These are phyloP conservation scores for Phytophthora tentaculata DNA, from an alignment of 352 stramenopile genomes.

Conservation along the genomic window DNA sequence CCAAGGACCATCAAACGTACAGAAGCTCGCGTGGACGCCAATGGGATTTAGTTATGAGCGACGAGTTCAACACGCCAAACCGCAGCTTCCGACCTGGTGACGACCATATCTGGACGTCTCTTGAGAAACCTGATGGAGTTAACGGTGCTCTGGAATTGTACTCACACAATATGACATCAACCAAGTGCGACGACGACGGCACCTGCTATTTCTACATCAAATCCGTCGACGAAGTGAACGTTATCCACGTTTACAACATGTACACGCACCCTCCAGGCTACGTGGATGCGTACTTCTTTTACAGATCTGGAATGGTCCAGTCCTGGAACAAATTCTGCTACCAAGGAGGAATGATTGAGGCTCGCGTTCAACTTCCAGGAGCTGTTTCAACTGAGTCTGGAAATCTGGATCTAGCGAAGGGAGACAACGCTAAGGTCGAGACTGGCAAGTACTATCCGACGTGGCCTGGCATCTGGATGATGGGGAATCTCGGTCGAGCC, in stretches of 20 bases:
- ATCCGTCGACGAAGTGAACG: slow-evolving; percentile 38
- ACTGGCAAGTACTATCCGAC: slow-evolving; percentile 67
- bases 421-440: slow-evolving; percentile 41
- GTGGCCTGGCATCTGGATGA: slow-evolving; percentile 94
- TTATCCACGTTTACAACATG: slow-evolving; percentile 57
- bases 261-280: slow-evolving; percentile 56
- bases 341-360: slow-evolving; percentile 92
- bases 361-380: slow-evolving; percentile 88
- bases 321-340: slow-evolving; percentile 97
- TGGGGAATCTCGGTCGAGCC: slow-evolving; percentile 92
- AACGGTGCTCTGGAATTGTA: slow-evolving; percentile 92
- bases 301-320: slow-evolving; percentile 87
- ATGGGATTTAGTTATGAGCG: slow-evolving; percentile 90
- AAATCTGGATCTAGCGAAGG: slow-evolving; percentile 48
- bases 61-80: slow-evolving; percentile 93
- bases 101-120: slow-evolving; percentile 94
- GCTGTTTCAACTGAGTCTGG: slow-evolving; percentile 51
- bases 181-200: slow-evolving; percentile 44
- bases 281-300: slow-evolving; percentile 48
- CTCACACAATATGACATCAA: slow-evolving; percentile 77
- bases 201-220: slow-evolving; percentile 60
- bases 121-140: slow-evolving; percentile 93
- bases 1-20: slow-evolving; percentile 15
- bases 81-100: slow-evolving; percentile 89
- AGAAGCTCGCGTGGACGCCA: slow-evolving; percentile 31